These are phyloP conservation scores for Scedosporium apiospermum DNA, from an alignment of 2,329 filamentous ascomycete species.

Conservation along the genomic window DNA sequence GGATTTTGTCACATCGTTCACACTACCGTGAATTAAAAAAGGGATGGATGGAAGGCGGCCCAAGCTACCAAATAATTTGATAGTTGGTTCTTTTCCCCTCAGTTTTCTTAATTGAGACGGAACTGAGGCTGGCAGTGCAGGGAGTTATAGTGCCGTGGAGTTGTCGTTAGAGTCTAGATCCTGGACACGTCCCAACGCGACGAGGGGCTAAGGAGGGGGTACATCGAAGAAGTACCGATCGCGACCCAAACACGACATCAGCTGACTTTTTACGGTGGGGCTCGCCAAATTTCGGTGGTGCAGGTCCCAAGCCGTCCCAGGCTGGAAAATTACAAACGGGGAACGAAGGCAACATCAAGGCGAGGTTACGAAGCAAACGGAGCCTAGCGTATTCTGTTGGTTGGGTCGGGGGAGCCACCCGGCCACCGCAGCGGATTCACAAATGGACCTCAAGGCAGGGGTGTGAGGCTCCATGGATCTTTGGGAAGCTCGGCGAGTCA, in stretches of 20 bases:
- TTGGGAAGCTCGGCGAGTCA: neutral
- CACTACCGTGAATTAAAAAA: neutral
- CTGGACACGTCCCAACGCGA: constrained; percentile 2
- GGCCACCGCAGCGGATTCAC: neutral
- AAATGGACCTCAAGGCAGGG: neutral
- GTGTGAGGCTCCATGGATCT: neutral
- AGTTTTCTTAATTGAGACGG: neutral
- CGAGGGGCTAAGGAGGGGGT: neutral
- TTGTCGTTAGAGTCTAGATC: neutral
- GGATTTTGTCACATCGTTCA: neutral
- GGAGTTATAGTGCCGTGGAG: neutral
- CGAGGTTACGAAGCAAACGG: neutral
- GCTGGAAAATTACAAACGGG: neutral
- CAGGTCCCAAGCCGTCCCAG: neutral
- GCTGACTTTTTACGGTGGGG: constrained; percentile 3
- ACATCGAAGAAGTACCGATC: neutral
- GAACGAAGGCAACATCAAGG: neutral
- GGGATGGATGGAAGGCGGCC: neutral
- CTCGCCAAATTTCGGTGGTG: neutral
- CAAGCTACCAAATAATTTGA: neutral
- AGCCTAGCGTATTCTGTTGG: neutral
- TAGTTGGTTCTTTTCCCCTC: neutral
- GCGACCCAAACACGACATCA: neutral
- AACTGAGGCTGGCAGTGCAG: neutral
- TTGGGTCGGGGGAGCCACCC: neutral